Percentiles rank a stretch among this genome's conserved stretches.
Conservation (phyloP, 805 yeast genomes). For the Lachancea sp. region DNA sequence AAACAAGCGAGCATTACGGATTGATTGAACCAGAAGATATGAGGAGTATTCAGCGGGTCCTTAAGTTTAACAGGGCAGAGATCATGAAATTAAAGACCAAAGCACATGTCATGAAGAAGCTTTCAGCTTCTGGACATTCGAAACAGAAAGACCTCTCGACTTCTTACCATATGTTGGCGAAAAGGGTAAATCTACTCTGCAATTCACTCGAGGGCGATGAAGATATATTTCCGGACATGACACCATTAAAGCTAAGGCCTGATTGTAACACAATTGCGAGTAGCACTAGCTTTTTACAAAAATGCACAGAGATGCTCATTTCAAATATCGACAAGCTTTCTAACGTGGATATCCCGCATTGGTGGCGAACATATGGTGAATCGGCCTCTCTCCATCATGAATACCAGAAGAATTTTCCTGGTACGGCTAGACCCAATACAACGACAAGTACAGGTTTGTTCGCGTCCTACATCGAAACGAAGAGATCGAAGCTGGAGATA, state of each 20-base stretch:
- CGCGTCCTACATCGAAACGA: conserved; percentile 44
- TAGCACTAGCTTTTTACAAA: conserved; percentile 15
- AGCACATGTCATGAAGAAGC: conserved; percentile 16
- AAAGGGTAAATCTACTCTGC: background rate
- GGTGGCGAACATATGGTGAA: conserved; percentile 44
- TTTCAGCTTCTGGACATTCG: conserved; percentile 16
- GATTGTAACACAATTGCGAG: conserved; percentile 6
- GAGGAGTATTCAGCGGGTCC: conserved; percentile 21
- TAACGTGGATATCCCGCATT: conserved; percentile 32
- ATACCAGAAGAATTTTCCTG: conserved; percentile 28
- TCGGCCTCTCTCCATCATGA: conserved; percentile 32
- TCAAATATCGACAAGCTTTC: conserved; percentile 31
- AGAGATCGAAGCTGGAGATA: conserved; percentile 42
- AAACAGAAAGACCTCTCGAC: conserved; percentile 19
- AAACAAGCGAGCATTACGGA: conserved; percentile 3
- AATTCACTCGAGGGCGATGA: background rate
- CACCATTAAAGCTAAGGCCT: background rate
- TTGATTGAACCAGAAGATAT: conserved; percentile 26
- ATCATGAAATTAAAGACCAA: conserved; percentile 10
- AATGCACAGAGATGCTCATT: conserved; percentile 22
- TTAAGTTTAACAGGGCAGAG: conserved; percentile 22
- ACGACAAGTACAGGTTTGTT: conserved; percentile 19
- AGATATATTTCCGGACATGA: background rate
- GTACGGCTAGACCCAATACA: conserved; percentile 12
- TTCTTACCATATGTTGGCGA: conserved; percentile 2